Evolutionary conservation across 2,329 filamentous ascomycete genomes (phyloP).

Genomic region (Leptographium wingfieldii): DNA sequence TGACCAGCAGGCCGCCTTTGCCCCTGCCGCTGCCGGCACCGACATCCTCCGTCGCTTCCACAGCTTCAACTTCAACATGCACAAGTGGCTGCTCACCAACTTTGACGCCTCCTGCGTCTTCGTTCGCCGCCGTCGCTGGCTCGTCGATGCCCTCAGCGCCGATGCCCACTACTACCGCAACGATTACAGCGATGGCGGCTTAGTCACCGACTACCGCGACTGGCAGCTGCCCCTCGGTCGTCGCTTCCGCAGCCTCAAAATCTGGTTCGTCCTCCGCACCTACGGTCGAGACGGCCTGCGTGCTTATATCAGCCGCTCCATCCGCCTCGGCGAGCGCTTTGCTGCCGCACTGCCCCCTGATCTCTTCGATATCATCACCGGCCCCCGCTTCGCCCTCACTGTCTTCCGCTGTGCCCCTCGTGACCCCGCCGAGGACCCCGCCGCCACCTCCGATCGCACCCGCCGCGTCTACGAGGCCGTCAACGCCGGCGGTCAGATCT

Average conservation of each 20-base stretch:
- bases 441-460: slow-evolving; percentile 43
- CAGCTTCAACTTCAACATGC: slow-evolving; percentile 90
- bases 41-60: slow-evolving; percentile 60
- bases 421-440: slow-evolving; percentile 17
- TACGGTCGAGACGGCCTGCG: slow-evolving; percentile 64
- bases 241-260: slow-evolving; percentile 77
- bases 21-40: slow-evolving; percentile 9
- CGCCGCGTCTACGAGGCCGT: slow-evolving; percentile 64
- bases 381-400: slow-evolving; percentile 65
- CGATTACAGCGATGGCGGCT: slow-evolving; percentile 62
- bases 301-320: slow-evolving; percentile 56
- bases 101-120: slow-evolving; percentile 79
- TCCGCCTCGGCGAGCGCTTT: slow-evolving; percentile 60
- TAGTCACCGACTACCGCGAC: slow-evolving; percentile 90
- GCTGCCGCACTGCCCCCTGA: slow-evolving; percentile 37
- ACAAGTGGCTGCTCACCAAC: slow-evolving; percentile 94
- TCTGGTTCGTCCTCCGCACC: slow-evolving; percentile 84
- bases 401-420: slow-evolving; percentile 52
- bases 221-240: slow-evolving; percentile 93
- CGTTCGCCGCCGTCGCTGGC: slow-evolving; percentile 59
- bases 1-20: slow-evolving; percentile 47
- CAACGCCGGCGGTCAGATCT: slow-evolving; percentile 65
- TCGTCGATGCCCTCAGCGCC: slow-evolving; percentile 67
- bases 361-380: slow-evolving; percentile 62
- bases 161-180: slow-evolving; percentile 61